These are phyloP conservation scores for Aspergillus hancockii DNA, from an alignment of 495 filamentous ascomycete genomes.

Conservation along the genomic window DNA sequence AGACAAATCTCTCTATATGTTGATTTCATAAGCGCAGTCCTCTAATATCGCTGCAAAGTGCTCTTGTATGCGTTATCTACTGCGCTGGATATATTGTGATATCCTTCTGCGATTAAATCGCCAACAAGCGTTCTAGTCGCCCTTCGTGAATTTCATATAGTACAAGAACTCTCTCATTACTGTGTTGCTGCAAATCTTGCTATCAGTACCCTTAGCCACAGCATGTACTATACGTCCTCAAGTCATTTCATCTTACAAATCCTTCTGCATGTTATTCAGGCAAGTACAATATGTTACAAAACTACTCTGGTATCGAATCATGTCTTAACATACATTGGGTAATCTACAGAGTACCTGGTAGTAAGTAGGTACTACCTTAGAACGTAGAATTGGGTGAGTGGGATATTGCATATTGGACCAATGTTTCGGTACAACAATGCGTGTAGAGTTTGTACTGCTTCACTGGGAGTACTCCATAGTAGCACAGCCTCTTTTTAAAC, in stretches of 20 bases:
- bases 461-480: conserved; percentile 25
- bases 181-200: conserved; percentile 22
- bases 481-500: conserved; percentile 22
- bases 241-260: conserved; percentile 37
- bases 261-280: conserved; percentile 40
- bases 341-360: too few species aligned
- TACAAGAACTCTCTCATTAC: conserved; percentile 36
- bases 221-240: conserved; percentile 36
- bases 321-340: conserved; percentile 41
- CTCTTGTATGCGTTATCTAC: too few species aligned
- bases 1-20: background rate
- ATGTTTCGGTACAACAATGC: too few species aligned
- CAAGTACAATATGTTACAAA: conserved; percentile 43
- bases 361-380: too few species aligned
- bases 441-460: too few species aligned
- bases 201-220: conserved; percentile 21
- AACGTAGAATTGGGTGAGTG: too few species aligned
- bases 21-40: background rate
- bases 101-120: too few species aligned
- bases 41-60: conserved; percentile 24
- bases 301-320: conserved; percentile 40
- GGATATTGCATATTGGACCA: too few species aligned
- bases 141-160: conserved; percentile 17
- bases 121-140: conserved; percentile 13
- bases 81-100: too few species aligned